Conservation (phyloP, 768 basidiomycete species). For the Podaxis pistillaris region DNA sequence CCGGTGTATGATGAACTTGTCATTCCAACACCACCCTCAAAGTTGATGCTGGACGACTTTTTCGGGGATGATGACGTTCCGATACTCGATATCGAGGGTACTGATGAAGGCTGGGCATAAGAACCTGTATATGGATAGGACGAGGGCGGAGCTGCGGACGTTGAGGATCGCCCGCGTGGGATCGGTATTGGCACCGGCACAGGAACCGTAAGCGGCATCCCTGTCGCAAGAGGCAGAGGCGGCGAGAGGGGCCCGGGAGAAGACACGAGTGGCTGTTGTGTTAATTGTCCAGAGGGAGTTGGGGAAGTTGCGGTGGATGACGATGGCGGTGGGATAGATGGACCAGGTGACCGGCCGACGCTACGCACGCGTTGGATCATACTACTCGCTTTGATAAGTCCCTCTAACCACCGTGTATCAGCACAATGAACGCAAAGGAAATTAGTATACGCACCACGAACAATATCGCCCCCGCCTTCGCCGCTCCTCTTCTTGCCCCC, state of each 20-base stretch:
- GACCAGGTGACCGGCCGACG: constrained; percentile 24
- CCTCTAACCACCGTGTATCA: constrained; percentile 19
- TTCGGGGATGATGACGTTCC: neutral
- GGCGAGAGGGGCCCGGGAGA: neutral
- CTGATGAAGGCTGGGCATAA: neutral
- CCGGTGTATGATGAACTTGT: neutral
- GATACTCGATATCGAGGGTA: neutral
- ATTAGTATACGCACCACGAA: constrained; percentile 28
- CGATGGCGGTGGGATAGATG: neutral
- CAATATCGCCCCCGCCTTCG: constrained; percentile 26
- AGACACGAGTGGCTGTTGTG: neutral
- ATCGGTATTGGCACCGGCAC: neutral
- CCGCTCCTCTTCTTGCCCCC: constrained; percentile 16
- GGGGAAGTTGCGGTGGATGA: neutral
- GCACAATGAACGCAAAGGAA: neutral
- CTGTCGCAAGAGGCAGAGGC: neutral
- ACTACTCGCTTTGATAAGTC: constrained; percentile 35
- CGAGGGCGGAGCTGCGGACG: neutral
- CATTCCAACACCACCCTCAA: neutral
- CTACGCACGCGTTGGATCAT: constrained; percentile 41
- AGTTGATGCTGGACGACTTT: neutral
- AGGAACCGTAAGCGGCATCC: neutral
- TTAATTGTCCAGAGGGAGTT: neutral
- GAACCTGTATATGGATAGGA: neutral
- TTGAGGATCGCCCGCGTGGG: neutral